These are phyloP conservation scores for Reutealis trisperma DNA, from an alignment of 345 rosid genomes.

Conservation along the genomic window DNA sequence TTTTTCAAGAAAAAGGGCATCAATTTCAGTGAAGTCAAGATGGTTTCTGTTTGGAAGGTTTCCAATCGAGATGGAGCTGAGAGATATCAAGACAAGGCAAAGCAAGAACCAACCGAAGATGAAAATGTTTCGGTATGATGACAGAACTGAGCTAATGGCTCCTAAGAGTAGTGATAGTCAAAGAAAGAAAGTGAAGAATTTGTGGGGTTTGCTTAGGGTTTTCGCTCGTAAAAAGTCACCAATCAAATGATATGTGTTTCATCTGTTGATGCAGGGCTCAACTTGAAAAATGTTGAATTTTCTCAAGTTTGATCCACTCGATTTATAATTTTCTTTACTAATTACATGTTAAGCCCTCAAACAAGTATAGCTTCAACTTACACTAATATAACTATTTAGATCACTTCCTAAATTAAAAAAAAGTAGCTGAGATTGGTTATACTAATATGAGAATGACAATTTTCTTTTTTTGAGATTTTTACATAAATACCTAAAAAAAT, in stretches of 20 bases:
- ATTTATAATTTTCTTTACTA: no score
- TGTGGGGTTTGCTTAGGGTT: slow-evolving; percentile 1
- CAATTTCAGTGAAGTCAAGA: not conserved
- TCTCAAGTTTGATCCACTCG: no score
- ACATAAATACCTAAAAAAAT: no score
- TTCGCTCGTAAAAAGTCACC: not conserved
- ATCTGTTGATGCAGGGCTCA: no score
- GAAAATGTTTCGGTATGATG: not conserved
- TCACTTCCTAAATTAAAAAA: no score
- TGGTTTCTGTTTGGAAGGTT: slow-evolving; percentile 7
- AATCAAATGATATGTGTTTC: not conserved
- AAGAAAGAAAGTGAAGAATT: not conserved
- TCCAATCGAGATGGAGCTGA: slow-evolving; percentile 12
- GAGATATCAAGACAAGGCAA: slow-evolving; percentile 10
- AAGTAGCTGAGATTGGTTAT: no score
- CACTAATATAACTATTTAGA: no score
- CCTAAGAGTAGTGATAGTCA: not conserved
- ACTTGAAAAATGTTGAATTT: no score
- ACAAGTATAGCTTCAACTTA: no score
- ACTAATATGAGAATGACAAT: no score
- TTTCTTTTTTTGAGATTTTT: no score
- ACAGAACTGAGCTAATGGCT: not conserved
- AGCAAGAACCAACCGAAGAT: not conserved
- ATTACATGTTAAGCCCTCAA: no score
- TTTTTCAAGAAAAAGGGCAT: not conserved